phyloP scores from a whole-genome alignment of 1,284 basidiomycete genomes.

The Psilocybe mexicana region DNA sequence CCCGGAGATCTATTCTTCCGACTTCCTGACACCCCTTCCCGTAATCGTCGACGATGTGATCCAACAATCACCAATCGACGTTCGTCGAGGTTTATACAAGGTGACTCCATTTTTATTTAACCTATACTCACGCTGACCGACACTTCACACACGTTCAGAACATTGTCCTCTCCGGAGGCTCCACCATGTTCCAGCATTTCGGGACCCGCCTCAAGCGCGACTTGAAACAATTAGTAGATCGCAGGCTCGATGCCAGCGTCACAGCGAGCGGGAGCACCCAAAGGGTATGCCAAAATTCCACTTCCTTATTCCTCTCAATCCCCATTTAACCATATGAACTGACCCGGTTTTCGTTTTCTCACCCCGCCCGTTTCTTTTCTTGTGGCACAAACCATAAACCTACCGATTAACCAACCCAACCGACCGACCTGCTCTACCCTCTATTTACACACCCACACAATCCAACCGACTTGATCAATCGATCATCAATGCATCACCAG shows the following conservation, averaged over 20 bases:
- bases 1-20: conserved; percentile 97
- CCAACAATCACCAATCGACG: conserved; percentile 90
- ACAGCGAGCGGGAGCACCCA: conserved; percentile 75
- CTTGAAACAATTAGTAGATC: conserved; percentile 92
- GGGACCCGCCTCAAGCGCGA: conserved; percentile 95
- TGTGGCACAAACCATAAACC: too few relatives aligned
- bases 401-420: too few relatives aligned
- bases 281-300: conserved; percentile 50
- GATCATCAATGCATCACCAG: conserved; percentile 37
- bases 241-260: conserved; percentile 81
- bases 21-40: conserved; percentile 96
- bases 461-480: too few relatives aligned
- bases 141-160: conserved; percentile 45
- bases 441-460: too few relatives aligned
- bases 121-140: background rate
- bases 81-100: conserved; percentile 91
- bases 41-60: conserved; percentile 97
- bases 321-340: conserved; percentile 8
- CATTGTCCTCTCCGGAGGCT: conserved; percentile 93
- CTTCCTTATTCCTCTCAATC: conserved; percentile 1
- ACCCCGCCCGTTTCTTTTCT: too few relatives aligned
- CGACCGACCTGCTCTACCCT: too few relatives aligned
- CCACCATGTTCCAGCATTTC: conserved; percentile 98
- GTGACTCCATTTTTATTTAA: conserved; percentile 36
- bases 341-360: conserved; percentile 1